phyloP scores from a whole-genome alignment of 73 alveolate species.

The Paramecium sonneborni region DNA sequence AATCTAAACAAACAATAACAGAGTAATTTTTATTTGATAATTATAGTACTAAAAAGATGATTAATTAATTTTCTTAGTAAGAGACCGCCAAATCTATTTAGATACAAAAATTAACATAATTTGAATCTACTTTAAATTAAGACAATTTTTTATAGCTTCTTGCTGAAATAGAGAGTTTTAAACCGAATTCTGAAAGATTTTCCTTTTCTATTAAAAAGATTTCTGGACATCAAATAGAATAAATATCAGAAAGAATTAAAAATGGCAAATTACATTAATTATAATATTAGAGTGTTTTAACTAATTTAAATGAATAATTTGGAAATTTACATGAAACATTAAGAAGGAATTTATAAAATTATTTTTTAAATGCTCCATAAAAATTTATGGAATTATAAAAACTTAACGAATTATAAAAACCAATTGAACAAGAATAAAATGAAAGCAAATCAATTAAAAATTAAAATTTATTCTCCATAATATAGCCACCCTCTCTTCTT shows the following conservation, averaged over 20 bases:
- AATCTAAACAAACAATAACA: neutral
- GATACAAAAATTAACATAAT: neutral
- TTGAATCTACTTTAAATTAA: neutral
- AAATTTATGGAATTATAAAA: too few species aligned
- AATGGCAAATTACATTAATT: neutral
- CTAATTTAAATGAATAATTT: neutral
- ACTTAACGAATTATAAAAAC: neutral
- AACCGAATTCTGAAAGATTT: neutral
- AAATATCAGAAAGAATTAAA: neutral
- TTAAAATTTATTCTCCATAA: neutral
- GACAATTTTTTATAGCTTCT: neutral
- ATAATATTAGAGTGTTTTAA: neutral
- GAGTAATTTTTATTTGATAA: neutral
- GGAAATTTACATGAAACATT: neutral
- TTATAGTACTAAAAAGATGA: neutral
- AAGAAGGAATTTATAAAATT: neutral
- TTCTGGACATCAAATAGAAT: neutral
- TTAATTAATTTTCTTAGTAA: neutral
- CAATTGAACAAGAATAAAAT: neutral
- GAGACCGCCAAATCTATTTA: neutral
- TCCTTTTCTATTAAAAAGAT: neutral
- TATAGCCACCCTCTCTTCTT: neutral
- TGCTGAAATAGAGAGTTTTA: neutral
- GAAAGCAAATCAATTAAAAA: neutral
- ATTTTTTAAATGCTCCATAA: neutral